Percentiles rank a stretch among this genome's conserved stretches.
phyloP scores from a whole-genome alignment of 73 alveolate genomes.

The Tetrahymena malaccensis region DNA sequence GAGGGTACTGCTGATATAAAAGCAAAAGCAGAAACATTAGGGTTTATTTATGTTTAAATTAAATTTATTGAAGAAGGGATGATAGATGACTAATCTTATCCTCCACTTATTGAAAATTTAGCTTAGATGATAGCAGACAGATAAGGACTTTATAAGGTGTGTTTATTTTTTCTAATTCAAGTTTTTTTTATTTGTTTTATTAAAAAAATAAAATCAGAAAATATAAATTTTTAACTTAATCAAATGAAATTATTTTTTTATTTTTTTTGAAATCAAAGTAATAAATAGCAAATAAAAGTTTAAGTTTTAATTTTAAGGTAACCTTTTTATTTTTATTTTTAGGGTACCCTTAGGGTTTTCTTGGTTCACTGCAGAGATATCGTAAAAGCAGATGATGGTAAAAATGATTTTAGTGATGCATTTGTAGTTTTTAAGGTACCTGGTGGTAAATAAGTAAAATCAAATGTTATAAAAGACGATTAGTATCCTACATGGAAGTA shows the following conservation, averaged over 20 bases:
- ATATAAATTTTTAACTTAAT: no score
- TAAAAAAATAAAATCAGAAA: no score
- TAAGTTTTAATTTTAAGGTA: no score
- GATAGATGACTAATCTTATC: conserved; percentile 32
- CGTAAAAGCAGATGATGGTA: conserved; percentile 23
- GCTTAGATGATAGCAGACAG: conserved; percentile 4
- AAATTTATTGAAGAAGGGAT: conserved; percentile 29
- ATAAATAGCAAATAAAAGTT: no score
- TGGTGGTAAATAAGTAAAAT: conserved; percentile 24
- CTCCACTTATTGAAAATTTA: conserved; percentile 22
- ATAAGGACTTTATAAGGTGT: neutral
- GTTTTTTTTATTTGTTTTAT: neutral
- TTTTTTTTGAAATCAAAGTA: no score
- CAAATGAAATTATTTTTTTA: no score
- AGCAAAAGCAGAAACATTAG: conserved; percentile 13
- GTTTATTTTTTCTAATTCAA: neutral
- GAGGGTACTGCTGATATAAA: conserved; percentile 8
- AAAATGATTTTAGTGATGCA: conserved; percentile 11
- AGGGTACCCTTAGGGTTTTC: conserved; percentile 18
- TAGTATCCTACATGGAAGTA: conserved; percentile 25
- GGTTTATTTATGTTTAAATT: conserved; percentile 7
- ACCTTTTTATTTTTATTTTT: no score
- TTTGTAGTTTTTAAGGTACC: conserved; percentile 31
- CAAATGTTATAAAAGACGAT: neutral
- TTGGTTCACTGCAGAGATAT: conserved; percentile 16